A percentile compares a stretch with the other conserved stretches of the same genome.
These are phyloP conservation scores for Aspergillus sp. DNA, from an alignment of 2,329 filamentous ascomycete species.

Conservation along the genomic window DNA sequence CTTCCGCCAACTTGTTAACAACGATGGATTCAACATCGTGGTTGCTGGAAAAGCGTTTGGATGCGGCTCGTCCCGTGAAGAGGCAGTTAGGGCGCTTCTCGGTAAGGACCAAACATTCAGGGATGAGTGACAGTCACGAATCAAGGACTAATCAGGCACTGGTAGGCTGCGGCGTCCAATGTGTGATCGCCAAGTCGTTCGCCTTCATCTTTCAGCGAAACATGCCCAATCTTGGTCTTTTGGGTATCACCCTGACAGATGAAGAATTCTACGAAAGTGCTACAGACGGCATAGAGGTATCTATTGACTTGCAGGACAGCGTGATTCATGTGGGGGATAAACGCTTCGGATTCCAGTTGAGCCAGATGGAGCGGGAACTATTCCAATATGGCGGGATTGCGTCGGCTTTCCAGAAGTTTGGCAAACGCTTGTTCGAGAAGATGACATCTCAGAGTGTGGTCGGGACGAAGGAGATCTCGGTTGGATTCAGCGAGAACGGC, in stretches of 20 bases:
- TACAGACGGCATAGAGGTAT: slow-evolving; percentile 34
- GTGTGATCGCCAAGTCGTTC: slow-evolving; percentile 47
- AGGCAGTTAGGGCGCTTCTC: slow-evolving; percentile 43
- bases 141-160: neutral
- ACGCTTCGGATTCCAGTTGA: slow-evolving; percentile 36
- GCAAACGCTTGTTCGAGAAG: slow-evolving; percentile 33
- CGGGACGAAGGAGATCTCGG: neutral
- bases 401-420: slow-evolving; percentile 41
- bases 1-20: slow-evolving; percentile 38
- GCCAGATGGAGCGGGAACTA: slow-evolving; percentile 40
- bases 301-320: slow-evolving; percentile 31
- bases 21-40: slow-evolving; percentile 40
- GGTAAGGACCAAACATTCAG: slow-evolving; percentile 17
- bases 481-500: neutral
- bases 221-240: slow-evolving; percentile 45
- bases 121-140: neutral
- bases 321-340: slow-evolving; percentile 21
- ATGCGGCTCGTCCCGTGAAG: slow-evolving; percentile 46
- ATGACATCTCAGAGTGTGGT: slow-evolving; percentile 13
- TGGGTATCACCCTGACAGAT: slow-evolving; percentile 44
- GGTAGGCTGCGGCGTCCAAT: slow-evolving; percentile 31
- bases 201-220: slow-evolving; percentile 50
- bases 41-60: slow-evolving; percentile 50
- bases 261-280: slow-evolving; percentile 39
- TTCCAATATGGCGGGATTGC: slow-evolving; percentile 38